Base-by-base conservation (phyloP, 1,139 yeast genomes). In the Kodamaea derodonti region DNA sequence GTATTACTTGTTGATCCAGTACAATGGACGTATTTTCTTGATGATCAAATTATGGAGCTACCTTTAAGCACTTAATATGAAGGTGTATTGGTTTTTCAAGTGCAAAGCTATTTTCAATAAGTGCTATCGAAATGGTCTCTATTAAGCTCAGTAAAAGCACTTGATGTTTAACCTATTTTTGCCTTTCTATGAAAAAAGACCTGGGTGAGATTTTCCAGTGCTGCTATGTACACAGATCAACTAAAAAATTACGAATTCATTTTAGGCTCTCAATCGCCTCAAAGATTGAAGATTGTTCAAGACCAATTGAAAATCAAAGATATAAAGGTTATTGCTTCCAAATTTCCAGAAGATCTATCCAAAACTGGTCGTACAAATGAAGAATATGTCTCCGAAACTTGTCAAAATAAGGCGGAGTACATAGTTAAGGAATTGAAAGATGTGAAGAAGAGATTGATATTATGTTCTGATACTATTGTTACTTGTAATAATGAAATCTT, bases 391-490 rank as follows among this genome's bases (percentile, higher is more conserved):
- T 49, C 57, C 24, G 69, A 72, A 29, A 92, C 97, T 0, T 84
- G 95, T 1, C 56, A 60, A 13, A 75, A 72, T 20, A 92, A 92
- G 35, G 58, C 57, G 1, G 45, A 47, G 8, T 75, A 76, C n/a
- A 85, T 86, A 0, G 63, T 80, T 45, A 62, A 69, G 24, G 56
- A 75, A 36, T 18, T 9, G 9, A 20, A 38, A 14, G 29, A 14
- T 16, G 25, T 32, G 30, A 31, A 15, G 26, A 38, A 20, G 27
- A 30, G 23, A 14, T 50, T 85, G 2, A 60, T 80, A 3, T 49
- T 85, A 4, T 78, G 95, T 1, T 92, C 96, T n/a, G 97, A 94
- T 52, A 87, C 97, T 0, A 73, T 92, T 8, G 76, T 90, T n/a
- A 77, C 78, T 16, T 65, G 76, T 32, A 68, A 73, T 29, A 79